phyloP scores from a whole-genome alignment of 495 filamentous ascomycete species.

The Aspergillus leporis region DNA sequence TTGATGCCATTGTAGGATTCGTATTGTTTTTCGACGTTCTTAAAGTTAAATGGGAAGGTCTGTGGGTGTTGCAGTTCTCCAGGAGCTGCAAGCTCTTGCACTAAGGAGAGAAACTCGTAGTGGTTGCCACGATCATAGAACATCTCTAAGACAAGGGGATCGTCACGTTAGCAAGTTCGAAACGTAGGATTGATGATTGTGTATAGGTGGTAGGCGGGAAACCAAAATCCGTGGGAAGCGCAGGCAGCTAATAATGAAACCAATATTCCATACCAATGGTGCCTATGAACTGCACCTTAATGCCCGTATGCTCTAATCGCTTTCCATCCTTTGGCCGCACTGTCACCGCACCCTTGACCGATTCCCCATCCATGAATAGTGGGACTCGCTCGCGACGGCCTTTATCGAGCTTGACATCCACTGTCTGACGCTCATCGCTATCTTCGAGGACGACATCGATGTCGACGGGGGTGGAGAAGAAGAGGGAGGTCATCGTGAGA shows the following conservation, averaged over 20 bases:
- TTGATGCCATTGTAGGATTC: conserved; percentile 99
- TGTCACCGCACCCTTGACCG: conserved; percentile 92
- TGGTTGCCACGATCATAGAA: conserved; percentile 99
- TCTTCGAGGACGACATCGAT: conserved; percentile 98
- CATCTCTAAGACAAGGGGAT: conserved; percentile 66
- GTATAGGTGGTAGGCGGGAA: background rate
- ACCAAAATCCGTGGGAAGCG: background rate
- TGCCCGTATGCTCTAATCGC: conserved; percentile 94
- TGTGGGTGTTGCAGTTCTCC: conserved; percentile 98
- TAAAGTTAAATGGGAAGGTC: conserved; percentile 99
- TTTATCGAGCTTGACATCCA: conserved; percentile 98
- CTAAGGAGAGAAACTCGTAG: conserved; percentile 96
- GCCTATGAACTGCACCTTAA: conserved; percentile 99
- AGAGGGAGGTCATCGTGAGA: conserved; percentile 80
- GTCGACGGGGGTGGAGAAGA: conserved; percentile 96
- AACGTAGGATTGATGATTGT: background rate
- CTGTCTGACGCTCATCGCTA: conserved; percentile 86
- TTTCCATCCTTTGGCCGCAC: conserved; percentile 98
- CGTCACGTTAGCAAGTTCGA: conserved; percentile 4
- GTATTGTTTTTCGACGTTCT: conserved; percentile 99
- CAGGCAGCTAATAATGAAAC: background rate
- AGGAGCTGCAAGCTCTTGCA: conserved; percentile 92
- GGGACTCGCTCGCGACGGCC: conserved; percentile 93
- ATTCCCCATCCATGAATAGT: conserved; percentile 97
- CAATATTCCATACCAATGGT: conserved; percentile 72